These are phyloP conservation scores for Aspergillus oerlinghausenensis DNA, from an alignment of 2,329 filamentous ascomycete genomes.

Conservation along the genomic window DNA sequence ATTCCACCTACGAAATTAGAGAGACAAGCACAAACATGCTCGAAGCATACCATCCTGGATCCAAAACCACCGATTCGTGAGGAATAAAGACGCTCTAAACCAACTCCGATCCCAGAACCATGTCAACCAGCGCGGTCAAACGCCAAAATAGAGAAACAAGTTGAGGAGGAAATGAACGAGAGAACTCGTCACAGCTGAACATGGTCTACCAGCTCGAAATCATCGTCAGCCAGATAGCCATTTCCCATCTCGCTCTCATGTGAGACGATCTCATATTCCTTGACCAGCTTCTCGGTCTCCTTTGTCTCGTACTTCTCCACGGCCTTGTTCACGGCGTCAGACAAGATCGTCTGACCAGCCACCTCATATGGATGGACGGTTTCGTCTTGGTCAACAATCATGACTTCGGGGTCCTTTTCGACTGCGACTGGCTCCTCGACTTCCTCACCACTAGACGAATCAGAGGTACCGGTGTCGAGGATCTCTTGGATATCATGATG, in stretches of 20 bases:
- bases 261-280: slow-evolving; percentile 56
- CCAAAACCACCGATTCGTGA: slow-evolving; percentile 1
- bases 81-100: slow-evolving; percentile 6
- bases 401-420: slow-evolving; percentile 42
- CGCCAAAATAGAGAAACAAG: not conserved
- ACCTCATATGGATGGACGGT: slow-evolving; percentile 52
- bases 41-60: not conserved
- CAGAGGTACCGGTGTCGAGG: slow-evolving; percentile 22
- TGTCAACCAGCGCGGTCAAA: slow-evolving; percentile 3
- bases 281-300: slow-evolving; percentile 57
- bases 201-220: slow-evolving; percentile 41
- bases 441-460: slow-evolving; percentile 30
- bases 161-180: not conserved
- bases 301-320: slow-evolving; percentile 57
- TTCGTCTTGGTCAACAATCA: slow-evolving; percentile 43
- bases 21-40: not conserved
- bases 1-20: not conserved
- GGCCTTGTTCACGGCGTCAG: slow-evolving; percentile 53
- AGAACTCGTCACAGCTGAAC: slow-evolving; percentile 19
- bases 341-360: slow-evolving; percentile 54
- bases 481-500: slow-evolving; percentile 32
- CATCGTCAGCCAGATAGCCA: slow-evolving; percentile 31
- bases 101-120: slow-evolving; percentile 7
- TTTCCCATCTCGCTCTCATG: slow-evolving; percentile 29
- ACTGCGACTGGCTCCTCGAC: slow-evolving; percentile 39